phyloP scores from a whole-genome alignment of 441 rosid genomes.

The Populus trichocarpa region DNA sequence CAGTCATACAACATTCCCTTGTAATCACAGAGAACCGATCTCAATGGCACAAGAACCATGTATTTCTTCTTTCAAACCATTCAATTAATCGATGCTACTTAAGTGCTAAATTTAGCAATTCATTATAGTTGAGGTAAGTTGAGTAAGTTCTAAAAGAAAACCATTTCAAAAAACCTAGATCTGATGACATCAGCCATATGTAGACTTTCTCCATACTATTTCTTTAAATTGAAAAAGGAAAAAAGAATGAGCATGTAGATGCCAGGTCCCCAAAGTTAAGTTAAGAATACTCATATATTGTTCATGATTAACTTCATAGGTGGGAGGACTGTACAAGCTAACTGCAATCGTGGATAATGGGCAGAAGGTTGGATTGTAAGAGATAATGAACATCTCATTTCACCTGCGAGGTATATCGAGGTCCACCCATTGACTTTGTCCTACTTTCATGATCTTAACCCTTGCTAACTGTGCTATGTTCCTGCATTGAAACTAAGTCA shows the following conservation, averaged over 20 bases:
- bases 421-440: constrained; percentile 66
- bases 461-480: constrained; percentile 82
- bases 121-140: neutral
- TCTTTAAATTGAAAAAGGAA: neutral
- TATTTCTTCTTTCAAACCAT: neutral
- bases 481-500: constrained; percentile 34
- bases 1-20: neutral
- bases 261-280: neutral
- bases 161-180: neutral
- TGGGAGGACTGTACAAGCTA: neutral
- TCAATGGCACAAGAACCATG: neutral
- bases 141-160: neutral
- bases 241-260: neutral
- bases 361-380: neutral
- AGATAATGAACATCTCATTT: neutral
- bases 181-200: neutral
- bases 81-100: neutral
- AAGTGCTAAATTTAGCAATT: neutral
- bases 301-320: neutral
- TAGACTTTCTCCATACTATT: neutral
- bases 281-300: neutral
- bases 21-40: neutral
- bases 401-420: constrained; percentile 73
- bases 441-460: constrained; percentile 58
- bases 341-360: neutral